Conservation (phyloP, 495 filamentous ascomycete species). For the Chaetomium cochliodes region DNA sequence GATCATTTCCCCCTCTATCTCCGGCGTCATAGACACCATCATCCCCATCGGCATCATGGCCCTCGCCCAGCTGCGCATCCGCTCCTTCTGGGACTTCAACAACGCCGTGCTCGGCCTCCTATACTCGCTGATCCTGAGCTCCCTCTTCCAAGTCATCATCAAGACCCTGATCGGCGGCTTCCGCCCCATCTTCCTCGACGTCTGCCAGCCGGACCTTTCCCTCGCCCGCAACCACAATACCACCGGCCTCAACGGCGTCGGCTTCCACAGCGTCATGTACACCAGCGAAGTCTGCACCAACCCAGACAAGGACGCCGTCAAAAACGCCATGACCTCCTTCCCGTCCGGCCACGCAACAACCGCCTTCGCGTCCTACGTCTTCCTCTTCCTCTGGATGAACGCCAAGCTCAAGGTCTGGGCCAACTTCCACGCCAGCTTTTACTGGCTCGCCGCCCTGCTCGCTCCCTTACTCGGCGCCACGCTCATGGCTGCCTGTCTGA, state of each 20-base stretch:
- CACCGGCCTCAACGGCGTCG: constrained; percentile 40
- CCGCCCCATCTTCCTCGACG: constrained; percentile 57
- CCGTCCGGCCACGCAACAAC: constrained; percentile 54
- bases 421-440: constrained; percentile 57
- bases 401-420: constrained; percentile 62
- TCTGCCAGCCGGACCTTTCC: constrained; percentile 54
- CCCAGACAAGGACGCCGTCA: constrained; percentile 51
- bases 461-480: constrained; percentile 57
- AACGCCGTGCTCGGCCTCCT: constrained; percentile 61
- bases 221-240: constrained; percentile 34
- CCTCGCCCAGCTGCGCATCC: constrained; percentile 58
- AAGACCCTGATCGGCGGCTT: constrained; percentile 23
- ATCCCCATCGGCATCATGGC: constrained; percentile 59
- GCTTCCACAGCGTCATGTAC: constrained; percentile 50
- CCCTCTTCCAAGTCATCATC: constrained; percentile 54
- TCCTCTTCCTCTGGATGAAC: constrained; percentile 61
- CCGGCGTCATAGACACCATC: constrained; percentile 55
- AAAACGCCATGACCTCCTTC: constrained; percentile 54
- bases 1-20: constrained; percentile 60
- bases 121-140: constrained; percentile 58
- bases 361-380: constrained; percentile 59
- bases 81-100: constrained; percentile 66
- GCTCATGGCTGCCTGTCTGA: constrained; percentile 58
- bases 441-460: constrained; percentile 28
- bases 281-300: constrained; percentile 50